phyloP scores from a whole-genome alignment of 306 rosid species.

The Cicer yamashitae region DNA sequence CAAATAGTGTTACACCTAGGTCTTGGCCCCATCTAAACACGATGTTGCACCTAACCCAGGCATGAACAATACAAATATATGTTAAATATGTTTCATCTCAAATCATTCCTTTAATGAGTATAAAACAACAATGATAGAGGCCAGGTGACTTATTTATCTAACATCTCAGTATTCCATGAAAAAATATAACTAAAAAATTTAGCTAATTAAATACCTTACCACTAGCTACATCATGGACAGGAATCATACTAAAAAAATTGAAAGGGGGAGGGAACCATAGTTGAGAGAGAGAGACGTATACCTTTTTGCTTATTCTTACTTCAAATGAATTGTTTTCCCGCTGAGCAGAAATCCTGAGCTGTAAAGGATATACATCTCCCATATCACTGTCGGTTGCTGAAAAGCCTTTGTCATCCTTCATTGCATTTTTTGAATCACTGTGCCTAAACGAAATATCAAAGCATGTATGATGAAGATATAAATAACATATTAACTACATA shows the following conservation, averaged over 20 bases:
- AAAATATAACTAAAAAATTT: conserved; percentile 19
- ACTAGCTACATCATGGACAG: conserved; percentile 39
- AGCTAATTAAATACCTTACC: conserved; percentile 22
- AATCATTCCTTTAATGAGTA: conserved; percentile 7
- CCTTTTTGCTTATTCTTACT: conserved; percentile 94
- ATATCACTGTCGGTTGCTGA: conserved; percentile 79
- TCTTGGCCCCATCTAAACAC: conserved; percentile 33
- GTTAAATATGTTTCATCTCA: conserved; percentile 16
- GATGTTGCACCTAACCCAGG: conserved; percentile 22
- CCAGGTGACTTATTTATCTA: conserved; percentile 9
- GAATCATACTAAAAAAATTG: conserved; percentile 8
- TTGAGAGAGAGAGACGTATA: conserved; percentile 34
- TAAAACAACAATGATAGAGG: conserved; percentile 32
- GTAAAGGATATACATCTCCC: conserved; percentile 90
- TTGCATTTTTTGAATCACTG: conserved; percentile 69
- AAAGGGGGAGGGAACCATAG: neutral
- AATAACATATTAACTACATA: conserved; percentile 21
- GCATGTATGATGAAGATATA: conserved; percentile 39
- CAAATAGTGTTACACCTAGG: neutral
- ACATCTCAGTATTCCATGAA: conserved; percentile 31
- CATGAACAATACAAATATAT: conserved; percentile 2
- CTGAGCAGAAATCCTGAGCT: conserved; percentile 82
- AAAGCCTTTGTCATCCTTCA: conserved; percentile 71
- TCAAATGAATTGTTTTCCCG: conserved; percentile 78
- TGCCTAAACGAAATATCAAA: conserved; percentile 67